Evolutionary conservation across 805 yeast genomes (phyloP).

Genomic region (Komagataella pseudopastoris): DNA sequence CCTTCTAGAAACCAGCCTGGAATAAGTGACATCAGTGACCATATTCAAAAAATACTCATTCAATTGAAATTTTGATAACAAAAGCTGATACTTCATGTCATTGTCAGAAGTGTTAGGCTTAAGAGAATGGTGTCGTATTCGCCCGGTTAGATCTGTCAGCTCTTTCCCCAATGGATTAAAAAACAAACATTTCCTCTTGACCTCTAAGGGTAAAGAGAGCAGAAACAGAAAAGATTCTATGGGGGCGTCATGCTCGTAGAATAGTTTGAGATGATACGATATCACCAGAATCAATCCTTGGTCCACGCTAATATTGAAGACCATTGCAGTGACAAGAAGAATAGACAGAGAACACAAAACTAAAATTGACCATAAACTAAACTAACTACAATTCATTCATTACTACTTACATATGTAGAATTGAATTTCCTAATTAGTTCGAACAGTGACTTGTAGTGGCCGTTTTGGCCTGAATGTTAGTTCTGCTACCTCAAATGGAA

Average conservation of each 20-base stretch:
- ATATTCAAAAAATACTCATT: neutral
- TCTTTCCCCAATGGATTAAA: neutral
- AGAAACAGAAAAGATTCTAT: neutral
- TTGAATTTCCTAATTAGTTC: neutral
- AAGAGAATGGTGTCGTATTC: neutral
- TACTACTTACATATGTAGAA: too few relatives aligned
- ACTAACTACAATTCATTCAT: neutral
- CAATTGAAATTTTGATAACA: neutral
- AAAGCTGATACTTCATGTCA: neutral
- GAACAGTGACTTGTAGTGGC: neutral
- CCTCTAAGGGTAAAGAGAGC: neutral
- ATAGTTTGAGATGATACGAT: neutral
- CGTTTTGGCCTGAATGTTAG: neutral
- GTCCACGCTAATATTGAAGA: neutral
- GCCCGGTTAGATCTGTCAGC: neutral
- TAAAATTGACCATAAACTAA: constrained; percentile 2
- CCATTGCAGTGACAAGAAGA: neutral
- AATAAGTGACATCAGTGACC: neutral
- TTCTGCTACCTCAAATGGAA: neutral
- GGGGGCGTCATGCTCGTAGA: neutral
- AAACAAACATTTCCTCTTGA: neutral
- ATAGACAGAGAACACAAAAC: constrained; percentile 7
- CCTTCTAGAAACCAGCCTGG: neutral
- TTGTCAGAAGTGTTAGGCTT: neutral
- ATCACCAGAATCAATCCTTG: neutral